Conservation (phyloP, 2,329 filamentous ascomycete species). For the Sclerotiophoma versabilis region DNA sequence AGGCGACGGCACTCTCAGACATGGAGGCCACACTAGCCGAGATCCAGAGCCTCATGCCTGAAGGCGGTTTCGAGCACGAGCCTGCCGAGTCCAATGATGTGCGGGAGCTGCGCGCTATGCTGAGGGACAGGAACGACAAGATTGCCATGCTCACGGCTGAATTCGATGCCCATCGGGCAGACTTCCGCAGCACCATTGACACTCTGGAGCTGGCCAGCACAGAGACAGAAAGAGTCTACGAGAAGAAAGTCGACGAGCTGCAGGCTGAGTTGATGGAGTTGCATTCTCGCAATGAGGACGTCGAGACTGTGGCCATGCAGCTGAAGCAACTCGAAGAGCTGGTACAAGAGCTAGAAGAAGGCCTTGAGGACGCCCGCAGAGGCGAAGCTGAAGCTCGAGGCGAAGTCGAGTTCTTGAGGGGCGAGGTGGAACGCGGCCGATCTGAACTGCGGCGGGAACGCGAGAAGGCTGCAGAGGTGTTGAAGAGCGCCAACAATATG, state of each 20-base stretch:
- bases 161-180: slow-evolving; percentile 92
- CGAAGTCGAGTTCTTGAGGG: slow-evolving; percentile 93
- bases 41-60: slow-evolving; percentile 74
- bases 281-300: slow-evolving; percentile 83
- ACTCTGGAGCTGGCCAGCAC: slow-evolving; percentile 94
- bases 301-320: slow-evolving; percentile 88
- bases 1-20: slow-evolving; percentile 80
- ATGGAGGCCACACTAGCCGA: slow-evolving; percentile 91
- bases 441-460: slow-evolving; percentile 87
- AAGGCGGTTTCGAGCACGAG: slow-evolving; percentile 57
- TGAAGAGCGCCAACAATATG: slow-evolving; percentile 62
- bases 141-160: slow-evolving; percentile 91
- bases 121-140: slow-evolving; percentile 96
- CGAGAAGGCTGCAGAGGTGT: slow-evolving; percentile 74
- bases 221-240: slow-evolving; percentile 95
- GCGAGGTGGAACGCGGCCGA: slow-evolving; percentile 90
- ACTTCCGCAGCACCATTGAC: slow-evolving; percentile 96
- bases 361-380: slow-evolving; percentile 89
- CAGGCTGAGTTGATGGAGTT: slow-evolving; percentile 83
- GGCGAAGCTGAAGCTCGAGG: slow-evolving; percentile 95
- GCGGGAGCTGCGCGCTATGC: slow-evolving; percentile 76
- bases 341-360: slow-evolving; percentile 95
- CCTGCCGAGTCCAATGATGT: slow-evolving; percentile 67
- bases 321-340: slow-evolving; percentile 95
- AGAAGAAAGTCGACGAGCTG: slow-evolving; percentile 87